Conservation (phyloP, 2,329 filamentous ascomycete species). For the Cladobotryum mycophilum region DNA sequence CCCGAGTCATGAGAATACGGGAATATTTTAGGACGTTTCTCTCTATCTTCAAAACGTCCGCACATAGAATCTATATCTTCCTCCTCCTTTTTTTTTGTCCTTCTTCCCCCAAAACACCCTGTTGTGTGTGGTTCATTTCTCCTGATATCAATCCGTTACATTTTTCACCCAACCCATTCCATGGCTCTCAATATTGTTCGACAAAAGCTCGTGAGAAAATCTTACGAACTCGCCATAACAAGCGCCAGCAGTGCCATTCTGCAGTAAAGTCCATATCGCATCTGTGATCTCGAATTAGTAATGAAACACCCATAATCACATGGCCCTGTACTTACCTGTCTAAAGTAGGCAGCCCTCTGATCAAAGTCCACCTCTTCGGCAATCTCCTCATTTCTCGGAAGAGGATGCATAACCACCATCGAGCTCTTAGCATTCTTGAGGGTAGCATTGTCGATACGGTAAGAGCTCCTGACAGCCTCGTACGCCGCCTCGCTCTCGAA, state of each 20-base stretch:
- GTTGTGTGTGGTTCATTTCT: background rate
- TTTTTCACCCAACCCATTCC: too few species aligned
- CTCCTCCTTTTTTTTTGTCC: constrained; percentile 2
- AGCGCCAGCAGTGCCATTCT: constrained; percentile 95
- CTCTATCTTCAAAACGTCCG: constrained; percentile 3
- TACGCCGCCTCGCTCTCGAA: constrained; percentile 79
- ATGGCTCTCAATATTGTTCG: too few species aligned
- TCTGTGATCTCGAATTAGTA: constrained; percentile 58
- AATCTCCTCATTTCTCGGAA: constrained; percentile 90
- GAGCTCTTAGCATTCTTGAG: constrained; percentile 86
- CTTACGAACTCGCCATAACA: constrained; percentile 57
- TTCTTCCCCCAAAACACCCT: constrained; percentile 3
- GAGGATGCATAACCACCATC: constrained; percentile 92
- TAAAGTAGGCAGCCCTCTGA: constrained; percentile 92
- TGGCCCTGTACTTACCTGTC: constrained; percentile 69
- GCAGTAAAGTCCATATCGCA: constrained; percentile 96
- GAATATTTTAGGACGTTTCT: constrained; percentile 11
- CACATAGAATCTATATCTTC: constrained; percentile 1
- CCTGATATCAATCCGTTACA: too few species aligned
- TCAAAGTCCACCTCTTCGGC: constrained; percentile 96
- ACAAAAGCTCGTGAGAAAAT: too few species aligned
- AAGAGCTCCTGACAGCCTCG: constrained; percentile 79
- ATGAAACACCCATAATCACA: background rate
- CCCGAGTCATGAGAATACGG: constrained; percentile 2
- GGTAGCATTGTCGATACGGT: constrained; percentile 84